phyloP scores from a whole-genome alignment of 2,329 filamentous ascomycete genomes.

The Fusarium pseudonygamai region DNA sequence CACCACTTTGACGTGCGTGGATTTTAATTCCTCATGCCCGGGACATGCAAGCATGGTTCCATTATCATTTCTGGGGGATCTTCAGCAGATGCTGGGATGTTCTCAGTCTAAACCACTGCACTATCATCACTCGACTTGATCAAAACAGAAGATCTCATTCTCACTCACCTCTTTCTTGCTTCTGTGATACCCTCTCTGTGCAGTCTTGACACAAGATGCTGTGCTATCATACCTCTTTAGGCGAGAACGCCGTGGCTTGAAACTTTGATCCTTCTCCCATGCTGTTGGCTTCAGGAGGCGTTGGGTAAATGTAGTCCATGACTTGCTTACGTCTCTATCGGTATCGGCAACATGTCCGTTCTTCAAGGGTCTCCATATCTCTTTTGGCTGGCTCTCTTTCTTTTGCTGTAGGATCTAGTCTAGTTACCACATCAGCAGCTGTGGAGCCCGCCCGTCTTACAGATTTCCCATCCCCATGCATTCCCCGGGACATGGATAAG shows the following conservation, averaged over 20 bases:
- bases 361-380: neutral
- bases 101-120: neutral
- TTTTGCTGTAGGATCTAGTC: neutral
- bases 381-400: neutral
- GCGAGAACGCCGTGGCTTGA: constrained; percentile 12
- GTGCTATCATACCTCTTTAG: constrained; percentile 10
- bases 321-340: neutral
- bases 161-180: neutral
- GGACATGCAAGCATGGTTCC: neutral
- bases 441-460: neutral
- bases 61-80: neutral
- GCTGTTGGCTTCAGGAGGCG: constrained; percentile 15
- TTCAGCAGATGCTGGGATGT: neutral
- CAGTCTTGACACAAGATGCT: constrained; percentile 19
- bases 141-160: neutral
- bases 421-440: neutral
- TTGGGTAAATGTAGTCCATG: neutral
- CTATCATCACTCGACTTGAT: neutral
- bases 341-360: neutral
- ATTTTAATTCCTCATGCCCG: neutral
- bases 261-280: constrained; percentile 15
- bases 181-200: neutral
- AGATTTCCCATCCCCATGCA: constrained; percentile 5
- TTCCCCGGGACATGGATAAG: constrained; percentile 1
- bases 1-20: neutral